phyloP scores from a whole-genome alignment of 2,329 filamentous ascomycete genomes.

The Cytospora leucostoma region DNA sequence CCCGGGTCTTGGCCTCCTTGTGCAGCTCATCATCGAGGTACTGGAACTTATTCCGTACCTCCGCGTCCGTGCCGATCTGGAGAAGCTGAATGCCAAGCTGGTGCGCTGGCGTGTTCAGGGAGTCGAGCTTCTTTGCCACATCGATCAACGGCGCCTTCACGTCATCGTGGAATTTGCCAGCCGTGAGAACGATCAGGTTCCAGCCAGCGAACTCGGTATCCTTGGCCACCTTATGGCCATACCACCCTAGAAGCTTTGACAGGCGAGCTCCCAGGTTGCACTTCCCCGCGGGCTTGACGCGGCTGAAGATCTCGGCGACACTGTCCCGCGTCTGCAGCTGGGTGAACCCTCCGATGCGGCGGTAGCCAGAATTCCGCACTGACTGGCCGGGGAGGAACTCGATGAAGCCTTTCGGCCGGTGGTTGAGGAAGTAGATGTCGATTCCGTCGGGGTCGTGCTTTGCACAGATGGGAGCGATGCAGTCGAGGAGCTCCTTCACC shows the following conservation, averaged over 20 bases:
- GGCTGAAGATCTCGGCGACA: conserved; percentile 31
- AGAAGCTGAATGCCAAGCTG: conserved; percentile 30
- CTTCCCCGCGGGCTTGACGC: conserved; percentile 31
- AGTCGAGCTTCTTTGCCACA: conserved; percentile 26
- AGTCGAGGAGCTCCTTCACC: conserved; percentile 66
- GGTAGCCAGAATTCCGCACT: conserved; percentile 55
- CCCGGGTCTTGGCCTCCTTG: conserved; percentile 23
- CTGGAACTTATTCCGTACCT: conserved; percentile 21
- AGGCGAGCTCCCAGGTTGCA: conserved; percentile 34
- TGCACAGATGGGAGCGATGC: conserved; percentile 82
- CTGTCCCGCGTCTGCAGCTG: conserved; percentile 32
- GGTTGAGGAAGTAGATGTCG: conserved; percentile 89
- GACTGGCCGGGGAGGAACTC: conserved; percentile 39
- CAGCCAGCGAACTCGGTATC: conserved; percentile 32
- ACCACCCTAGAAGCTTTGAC: conserved; percentile 32
- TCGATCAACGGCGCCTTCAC: conserved; percentile 25
- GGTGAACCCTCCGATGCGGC: conserved; percentile 54
- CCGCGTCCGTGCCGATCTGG: conserved; percentile 26
- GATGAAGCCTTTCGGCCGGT: conserved; percentile 46
- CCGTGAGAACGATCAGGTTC: conserved; percentile 35
- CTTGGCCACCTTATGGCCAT: conserved; percentile 32
- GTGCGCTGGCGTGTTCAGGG: conserved; percentile 27
- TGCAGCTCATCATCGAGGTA: conserved; percentile 30
- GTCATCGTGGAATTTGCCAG: conserved; percentile 30
- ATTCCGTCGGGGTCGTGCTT: conserved; percentile 79